Conservation (phyloP, 257 asterid species). For the Ligustrum vulgare region DNA sequence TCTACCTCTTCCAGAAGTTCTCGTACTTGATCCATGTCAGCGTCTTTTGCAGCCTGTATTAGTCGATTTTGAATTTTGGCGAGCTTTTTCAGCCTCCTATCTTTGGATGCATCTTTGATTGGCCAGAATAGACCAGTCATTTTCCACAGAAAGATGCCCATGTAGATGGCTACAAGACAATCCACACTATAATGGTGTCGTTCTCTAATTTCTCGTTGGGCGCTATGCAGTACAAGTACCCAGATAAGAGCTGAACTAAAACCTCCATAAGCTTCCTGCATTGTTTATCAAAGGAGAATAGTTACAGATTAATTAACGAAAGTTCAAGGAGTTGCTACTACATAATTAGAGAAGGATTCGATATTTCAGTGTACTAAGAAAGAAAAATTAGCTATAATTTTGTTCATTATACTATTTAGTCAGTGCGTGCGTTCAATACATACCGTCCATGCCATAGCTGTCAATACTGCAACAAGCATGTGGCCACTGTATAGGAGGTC, state of each 20-base stretch:
- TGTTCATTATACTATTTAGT: not conserved
- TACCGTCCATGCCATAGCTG: slow-evolving; percentile 99
- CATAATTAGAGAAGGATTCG: not conserved
- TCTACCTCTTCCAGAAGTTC: slow-evolving; percentile 69
- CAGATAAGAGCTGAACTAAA: slow-evolving; percentile 72
- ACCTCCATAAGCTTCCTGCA: slow-evolving; percentile 98
- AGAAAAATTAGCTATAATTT: not conserved
- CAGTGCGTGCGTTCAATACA: not conserved
- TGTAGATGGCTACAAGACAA: slow-evolving; percentile 78
- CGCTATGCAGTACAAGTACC: slow-evolving; percentile 83
- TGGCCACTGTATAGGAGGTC: slow-evolving; percentile 96
- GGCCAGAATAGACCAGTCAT: slow-evolving; percentile 84
- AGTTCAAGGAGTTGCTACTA: not conserved
- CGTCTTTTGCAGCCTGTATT: slow-evolving; percentile 83
- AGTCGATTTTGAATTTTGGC: slow-evolving; percentile 64
- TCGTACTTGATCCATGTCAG: slow-evolving; percentile 70
- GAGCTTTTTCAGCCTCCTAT: slow-evolving; percentile 48
- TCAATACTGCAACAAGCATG: slow-evolving; percentile 92
- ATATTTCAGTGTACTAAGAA: not conserved
- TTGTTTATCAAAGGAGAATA: slow-evolving; percentile 5
- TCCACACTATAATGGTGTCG: slow-evolving; percentile 97
- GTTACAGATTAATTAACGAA: not conserved
- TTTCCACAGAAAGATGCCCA: slow-evolving; percentile 92
- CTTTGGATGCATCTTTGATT: slow-evolving; percentile 43
- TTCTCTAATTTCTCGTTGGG: slow-evolving; percentile 92